A percentile compares a stretch with the other conserved stretches of the same genome.
Evolutionary conservation across 495 filamentous ascomycete species (phyloP).

Genomic region (Monascus purpureus): DNA sequence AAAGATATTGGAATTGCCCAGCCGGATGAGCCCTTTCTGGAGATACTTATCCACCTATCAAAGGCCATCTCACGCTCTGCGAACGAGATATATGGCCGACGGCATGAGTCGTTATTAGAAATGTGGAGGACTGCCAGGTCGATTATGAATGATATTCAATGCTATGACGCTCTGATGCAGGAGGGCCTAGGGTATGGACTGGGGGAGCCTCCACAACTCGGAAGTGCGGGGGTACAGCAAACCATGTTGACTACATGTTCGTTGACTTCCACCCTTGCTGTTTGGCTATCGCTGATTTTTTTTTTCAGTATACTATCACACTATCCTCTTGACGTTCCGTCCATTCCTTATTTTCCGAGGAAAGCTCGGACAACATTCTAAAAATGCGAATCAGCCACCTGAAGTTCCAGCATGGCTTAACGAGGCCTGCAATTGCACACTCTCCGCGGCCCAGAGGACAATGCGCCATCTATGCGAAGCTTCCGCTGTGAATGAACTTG

Average conservation of each 20-base stretch:
- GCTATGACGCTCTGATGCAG: conserved; percentile 15
- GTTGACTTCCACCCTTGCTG: not conserved
- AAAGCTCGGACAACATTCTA: too few relatives aligned
- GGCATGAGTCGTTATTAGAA: conserved; percentile 27
- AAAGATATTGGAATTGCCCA: conserved; percentile 22
- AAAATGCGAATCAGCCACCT: conserved; percentile 11
- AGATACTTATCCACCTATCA: conserved; percentile 16
- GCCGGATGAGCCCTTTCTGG: conserved; percentile 22
- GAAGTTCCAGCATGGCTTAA: conserved; percentile 29
- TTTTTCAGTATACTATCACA: conserved; percentile 31
- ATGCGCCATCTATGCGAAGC: conserved; percentile 25
- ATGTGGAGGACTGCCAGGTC: conserved; percentile 30
- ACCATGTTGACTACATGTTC: conserved; percentile 21
- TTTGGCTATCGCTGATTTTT: too few relatives aligned
- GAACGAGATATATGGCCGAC: conserved; percentile 24
- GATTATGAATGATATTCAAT: conserved; percentile 21
- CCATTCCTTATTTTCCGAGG: conserved; percentile 33
- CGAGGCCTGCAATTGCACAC: conserved; percentile 26
- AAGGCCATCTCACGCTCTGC: conserved; percentile 21
- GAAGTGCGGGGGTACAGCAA: conserved; percentile 22
- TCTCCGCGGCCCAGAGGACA: conserved; percentile 21
- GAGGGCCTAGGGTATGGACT: conserved; percentile 22
- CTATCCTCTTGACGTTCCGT: conserved; percentile 27
- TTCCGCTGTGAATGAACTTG: conserved; percentile 19
- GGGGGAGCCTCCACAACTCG: conserved; percentile 15